Evolutionary conservation across 345 rosid genomes (phyloP).

Genomic region (Cardamine chenopodiifolia): DNA sequence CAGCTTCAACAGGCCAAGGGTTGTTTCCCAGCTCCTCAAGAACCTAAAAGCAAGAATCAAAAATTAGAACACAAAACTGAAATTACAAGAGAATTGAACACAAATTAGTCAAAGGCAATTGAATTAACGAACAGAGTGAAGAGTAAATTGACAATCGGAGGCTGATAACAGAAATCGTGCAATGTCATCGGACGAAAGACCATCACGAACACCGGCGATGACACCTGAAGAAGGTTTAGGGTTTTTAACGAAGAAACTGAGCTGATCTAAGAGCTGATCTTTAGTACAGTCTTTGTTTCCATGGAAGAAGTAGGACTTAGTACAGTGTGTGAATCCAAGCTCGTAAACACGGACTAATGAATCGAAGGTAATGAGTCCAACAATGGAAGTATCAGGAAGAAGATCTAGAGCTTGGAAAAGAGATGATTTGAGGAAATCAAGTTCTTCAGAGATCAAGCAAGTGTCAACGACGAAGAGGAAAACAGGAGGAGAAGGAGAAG

Average conservation of each 20-base stretch:
- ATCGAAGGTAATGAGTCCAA: constrained; percentile 84
- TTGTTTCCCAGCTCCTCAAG: constrained; percentile 88
- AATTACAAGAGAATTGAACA: neutral
- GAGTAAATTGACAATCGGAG: constrained; percentile 78
- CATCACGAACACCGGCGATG: constrained; percentile 84
- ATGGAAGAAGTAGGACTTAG: constrained; percentile 75
- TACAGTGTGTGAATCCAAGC: constrained; percentile 70
- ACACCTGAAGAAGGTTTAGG: constrained; percentile 83
- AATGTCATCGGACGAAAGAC: constrained; percentile 83
- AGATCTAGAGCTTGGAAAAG: constrained; percentile 78
- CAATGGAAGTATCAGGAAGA: constrained; percentile 69
- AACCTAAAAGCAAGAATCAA: constrained; percentile 44
- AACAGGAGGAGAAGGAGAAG: constrained; percentile 60
- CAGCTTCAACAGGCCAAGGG: constrained; percentile 75
- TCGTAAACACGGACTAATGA: constrained; percentile 81
- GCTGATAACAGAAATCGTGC: constrained; percentile 88
- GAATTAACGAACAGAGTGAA: constrained; percentile 61
- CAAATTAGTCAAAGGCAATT: neutral
- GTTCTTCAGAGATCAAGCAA: constrained; percentile 84
- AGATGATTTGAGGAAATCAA: constrained; percentile 75
- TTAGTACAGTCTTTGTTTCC: constrained; percentile 78
- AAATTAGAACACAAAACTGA: neutral
- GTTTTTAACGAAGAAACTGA: constrained; percentile 76
- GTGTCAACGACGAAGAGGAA: constrained; percentile 84
- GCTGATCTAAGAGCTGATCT: constrained; percentile 82